Percentiles rank a stretch among this genome's conserved stretches.
phyloP scores from a whole-genome alignment of 1,284 basidiomycete species.

The Heterobasidion irregulare region DNA sequence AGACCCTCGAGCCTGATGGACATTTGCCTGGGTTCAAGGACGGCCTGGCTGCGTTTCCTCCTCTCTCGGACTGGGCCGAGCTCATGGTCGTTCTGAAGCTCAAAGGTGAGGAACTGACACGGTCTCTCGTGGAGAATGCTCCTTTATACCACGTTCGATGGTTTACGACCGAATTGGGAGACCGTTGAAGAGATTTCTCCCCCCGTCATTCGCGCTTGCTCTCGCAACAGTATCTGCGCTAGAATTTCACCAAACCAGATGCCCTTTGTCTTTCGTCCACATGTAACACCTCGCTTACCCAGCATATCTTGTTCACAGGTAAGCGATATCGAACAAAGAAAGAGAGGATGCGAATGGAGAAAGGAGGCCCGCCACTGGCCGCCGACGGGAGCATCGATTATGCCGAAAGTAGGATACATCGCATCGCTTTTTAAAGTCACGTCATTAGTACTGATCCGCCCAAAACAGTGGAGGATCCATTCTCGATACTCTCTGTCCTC shows the following conservation, averaged over 20 bases:
- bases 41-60: slow-evolving; percentile 61
- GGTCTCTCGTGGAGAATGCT: not conserved
- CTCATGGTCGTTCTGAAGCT: slow-evolving; percentile 64
- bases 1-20: slow-evolving; percentile 57
- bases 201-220: not conserved
- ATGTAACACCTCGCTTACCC: too few relatives aligned
- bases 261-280: too few relatives aligned
- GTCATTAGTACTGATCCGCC: slow-evolving; percentile 7
- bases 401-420: slow-evolving; percentile 44
- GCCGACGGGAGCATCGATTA: slow-evolving; percentile 72
- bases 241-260: too few relatives aligned
- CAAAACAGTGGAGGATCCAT: slow-evolving; percentile 66
- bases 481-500: slow-evolving; percentile 53
- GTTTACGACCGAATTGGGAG: too few relatives aligned
- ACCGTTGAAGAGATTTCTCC: too few relatives aligned
- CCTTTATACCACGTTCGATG: not conserved
- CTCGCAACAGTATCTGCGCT: not conserved
- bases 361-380: slow-evolving; percentile 56
- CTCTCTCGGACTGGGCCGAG: slow-evolving; percentile 58
- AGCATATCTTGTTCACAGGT: slow-evolving; percentile 30
- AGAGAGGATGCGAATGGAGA: slow-evolving; percentile 64
- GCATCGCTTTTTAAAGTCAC: slow-evolving; percentile 4
- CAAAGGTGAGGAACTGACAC: slow-evolving; percentile 39
- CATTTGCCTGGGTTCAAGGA: slow-evolving; percentile 67
- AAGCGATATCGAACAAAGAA: slow-evolving; percentile 74